phyloP scores from a whole-genome alignment of 2,329 filamentous ascomycete species.

The Aspergillus floridensis region DNA sequence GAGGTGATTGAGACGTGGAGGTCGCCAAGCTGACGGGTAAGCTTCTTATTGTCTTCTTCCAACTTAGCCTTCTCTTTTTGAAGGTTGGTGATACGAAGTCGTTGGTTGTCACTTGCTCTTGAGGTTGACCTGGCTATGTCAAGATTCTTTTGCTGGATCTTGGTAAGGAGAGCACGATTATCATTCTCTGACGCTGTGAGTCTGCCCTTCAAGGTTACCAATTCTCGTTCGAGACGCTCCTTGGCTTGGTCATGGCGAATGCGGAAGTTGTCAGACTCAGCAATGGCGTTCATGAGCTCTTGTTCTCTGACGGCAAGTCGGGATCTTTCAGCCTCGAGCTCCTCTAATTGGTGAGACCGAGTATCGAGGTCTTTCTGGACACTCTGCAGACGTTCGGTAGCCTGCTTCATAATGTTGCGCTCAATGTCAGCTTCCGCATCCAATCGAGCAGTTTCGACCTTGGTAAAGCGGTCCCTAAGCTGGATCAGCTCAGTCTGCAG shows the following conservation, averaged over 20 bases:
- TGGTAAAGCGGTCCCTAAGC: conserved; percentile 77
- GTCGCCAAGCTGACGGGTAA: conserved; percentile 82
- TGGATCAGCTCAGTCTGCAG: conserved; percentile 80
- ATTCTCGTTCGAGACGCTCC: conserved; percentile 84
- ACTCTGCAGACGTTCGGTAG: conserved; percentile 74
- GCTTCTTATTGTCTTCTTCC: conserved; percentile 77
- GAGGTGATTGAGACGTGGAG: conserved; percentile 77
- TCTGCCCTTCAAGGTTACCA: conserved; percentile 86
- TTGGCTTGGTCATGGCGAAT: conserved; percentile 91
- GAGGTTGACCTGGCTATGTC: conserved; percentile 91
- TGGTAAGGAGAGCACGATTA: conserved; percentile 91
- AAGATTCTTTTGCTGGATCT: conserved; percentile 93
- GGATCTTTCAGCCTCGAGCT: conserved; percentile 75
- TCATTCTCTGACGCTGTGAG: conserved; percentile 92
- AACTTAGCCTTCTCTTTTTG: conserved; percentile 79
- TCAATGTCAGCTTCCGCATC: conserved; percentile 80
- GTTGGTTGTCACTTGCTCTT: conserved; percentile 77
- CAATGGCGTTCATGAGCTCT: conserved; percentile 79
- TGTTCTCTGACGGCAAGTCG: conserved; percentile 78
- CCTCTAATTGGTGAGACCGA: conserved; percentile 71
- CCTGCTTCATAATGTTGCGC: conserved; percentile 71
- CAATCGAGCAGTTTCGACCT: conserved; percentile 80
- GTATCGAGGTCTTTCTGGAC: conserved; percentile 77
- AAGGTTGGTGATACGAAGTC: conserved; percentile 70
- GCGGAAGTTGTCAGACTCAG: conserved; percentile 84